Evolutionary conservation across 306 rosid species (phyloP), one percentile per base, ranked within the genome.

Genomic region (Lathyrus aphaca): DNA sequence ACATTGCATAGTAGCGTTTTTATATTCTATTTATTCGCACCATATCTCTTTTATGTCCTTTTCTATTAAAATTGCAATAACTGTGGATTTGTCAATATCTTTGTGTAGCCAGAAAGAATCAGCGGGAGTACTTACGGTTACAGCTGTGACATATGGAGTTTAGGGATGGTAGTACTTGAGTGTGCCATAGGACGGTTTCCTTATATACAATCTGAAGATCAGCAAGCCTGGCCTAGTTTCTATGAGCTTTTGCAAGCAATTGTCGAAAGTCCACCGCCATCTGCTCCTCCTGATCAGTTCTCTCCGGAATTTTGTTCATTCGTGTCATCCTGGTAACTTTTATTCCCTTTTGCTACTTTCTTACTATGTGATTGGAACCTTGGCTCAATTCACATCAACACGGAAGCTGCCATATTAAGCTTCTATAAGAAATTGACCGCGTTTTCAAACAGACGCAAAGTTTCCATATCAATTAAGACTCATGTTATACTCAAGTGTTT

Each of bases 171-270:
- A 55, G 89, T 95, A 32, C 99, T 95, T 8, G 97, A 95, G 81
- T 95, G 99, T 83, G 95, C 99, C 69, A 91, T 91, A 16, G 97
- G 99, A 61, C 79, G 95, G 74, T 95, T 95, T 81, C 99, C 99
- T 64, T 95, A 85, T 71, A 81, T 91, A 82, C 87, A 87, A 54
- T 86, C 95, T 13, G 99, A 95, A 82, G 99, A 91, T 82, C 89
- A 91, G 74, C 88, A 95, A 83, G 77, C 73, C 59, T 80, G 92
- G 84, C 99, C 99, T 60, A 87, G 95, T 81, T 95, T 95, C 76
- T 95, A 95, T 70, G 99, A 95, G 77, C 99, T 95, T 72, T 77
- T 95, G 77, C 92, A 76, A 67, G 97, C 97, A 69, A 87, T 95
- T 72, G 97, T 95, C 63, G 82, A 72, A n/a, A 84, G 86, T 55